Evolutionary conservation across 2,329 filamentous ascomycete species (phyloP), one percentile per base, ranked within the genome.

Genomic region (Epichloe uncinata): DNA sequence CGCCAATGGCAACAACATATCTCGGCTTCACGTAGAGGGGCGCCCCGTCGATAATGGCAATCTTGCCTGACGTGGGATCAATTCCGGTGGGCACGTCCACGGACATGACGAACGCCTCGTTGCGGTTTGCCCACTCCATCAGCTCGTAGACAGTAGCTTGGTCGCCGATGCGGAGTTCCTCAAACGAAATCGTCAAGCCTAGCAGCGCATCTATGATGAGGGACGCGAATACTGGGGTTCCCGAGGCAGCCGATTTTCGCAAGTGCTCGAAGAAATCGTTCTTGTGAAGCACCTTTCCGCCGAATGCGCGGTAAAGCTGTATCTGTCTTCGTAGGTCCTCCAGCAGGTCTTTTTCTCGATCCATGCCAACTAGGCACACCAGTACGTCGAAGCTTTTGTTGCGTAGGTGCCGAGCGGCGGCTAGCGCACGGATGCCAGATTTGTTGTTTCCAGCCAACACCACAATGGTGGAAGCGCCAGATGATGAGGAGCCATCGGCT

Each of bases 361-460:
- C 89, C 52, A 91, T 81, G 0, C 89, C 87, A 3, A 95, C 81
- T 7, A 97, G 75, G 53, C 88, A 93, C 6, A 95, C 75, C 43
- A 94, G 78, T 37, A 95, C 82, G 50, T 87, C 84, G 49, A 87
- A 72, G 18, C 86, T 85, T 55, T 90, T 86, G 61, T 90, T 91
- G 47, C 87, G 81, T 8, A 97, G 76, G 63, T 97, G 90, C 4
- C 93, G 81, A 30, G 84, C 89, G 4, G 89, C 89, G 13, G 88
- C 86, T 48, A 97, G 75, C 3, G 89, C 88, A 52, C 91, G 78
- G 37, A 87, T 83, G 38, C 91, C 90, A 1, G 84, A 89, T 56
- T 88, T 88, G 66, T 95, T 91, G 65, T 96, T 97, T n/a, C 93
- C 91, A 0, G 87, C 90, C n/a, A 97, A 74, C 6, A 97, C 79